phyloP scores from a whole-genome alignment of 2,329 filamentous ascomycete species.

The Fusarium nurragi region DNA sequence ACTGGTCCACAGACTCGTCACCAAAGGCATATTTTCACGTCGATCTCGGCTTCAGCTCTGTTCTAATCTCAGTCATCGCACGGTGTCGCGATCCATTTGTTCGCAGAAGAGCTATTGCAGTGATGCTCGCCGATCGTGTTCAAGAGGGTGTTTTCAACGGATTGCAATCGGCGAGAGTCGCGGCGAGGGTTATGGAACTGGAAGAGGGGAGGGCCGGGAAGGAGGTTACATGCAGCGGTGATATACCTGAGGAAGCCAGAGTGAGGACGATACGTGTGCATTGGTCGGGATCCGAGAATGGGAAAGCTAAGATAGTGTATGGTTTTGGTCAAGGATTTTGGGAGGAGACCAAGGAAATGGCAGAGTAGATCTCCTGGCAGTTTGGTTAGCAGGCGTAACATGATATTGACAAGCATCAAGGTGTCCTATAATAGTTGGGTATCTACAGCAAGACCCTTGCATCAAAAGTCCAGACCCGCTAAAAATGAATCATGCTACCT shows the following conservation, averaged over 20 bases:
- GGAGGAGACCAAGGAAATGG: conserved; percentile 6
- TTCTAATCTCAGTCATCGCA: conserved; percentile 14
- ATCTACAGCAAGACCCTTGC: no score
- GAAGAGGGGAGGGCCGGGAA: conserved; percentile 15
- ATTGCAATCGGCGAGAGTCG: conserved; percentile 6
- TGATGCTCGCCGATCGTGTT: conserved; percentile 16
- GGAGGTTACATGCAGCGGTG: not conserved
- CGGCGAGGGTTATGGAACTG: conserved; percentile 16
- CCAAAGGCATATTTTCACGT: conserved; percentile 15
- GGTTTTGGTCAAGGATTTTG: conserved; percentile 4
- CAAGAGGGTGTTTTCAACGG: conserved; percentile 26
- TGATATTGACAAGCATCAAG: no score
- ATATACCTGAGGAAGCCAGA: not conserved
- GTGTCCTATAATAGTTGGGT: no score
- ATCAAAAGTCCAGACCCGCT: no score
- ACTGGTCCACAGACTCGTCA: not conserved
- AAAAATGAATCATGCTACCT: no score
- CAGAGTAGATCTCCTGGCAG: not conserved
- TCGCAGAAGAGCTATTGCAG: conserved; percentile 7
- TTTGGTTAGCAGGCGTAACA: no score
- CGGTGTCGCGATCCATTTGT: conserved; percentile 19
- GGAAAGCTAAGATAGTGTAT: conserved; percentile 10
- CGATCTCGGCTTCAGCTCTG: conserved; percentile 19
- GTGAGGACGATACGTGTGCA: conserved; percentile 16
- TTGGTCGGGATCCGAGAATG: not conserved